Percentiles rank a stretch among this genome's conserved stretches.
Conservation (phyloP, 345 rosid species). For the Pistacia vera region DNA sequence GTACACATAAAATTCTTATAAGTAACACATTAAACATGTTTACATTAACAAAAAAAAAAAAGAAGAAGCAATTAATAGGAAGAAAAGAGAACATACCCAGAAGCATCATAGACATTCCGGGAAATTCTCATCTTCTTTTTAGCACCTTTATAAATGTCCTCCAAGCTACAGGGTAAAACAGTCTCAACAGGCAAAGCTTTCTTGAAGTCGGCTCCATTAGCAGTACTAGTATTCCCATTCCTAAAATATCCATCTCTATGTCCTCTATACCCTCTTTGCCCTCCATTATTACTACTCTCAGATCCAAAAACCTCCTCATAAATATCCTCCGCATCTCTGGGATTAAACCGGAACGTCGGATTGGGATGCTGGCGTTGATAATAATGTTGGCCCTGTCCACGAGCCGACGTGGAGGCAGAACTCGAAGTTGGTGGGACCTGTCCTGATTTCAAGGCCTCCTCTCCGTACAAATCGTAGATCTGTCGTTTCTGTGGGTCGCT, state of each 20-base stretch:
- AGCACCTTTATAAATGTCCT: slow-evolving; percentile 83
- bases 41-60: not conserved
- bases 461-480: slow-evolving; percentile 95
- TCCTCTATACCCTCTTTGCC: slow-evolving; percentile 38
- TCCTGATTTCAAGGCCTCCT: slow-evolving; percentile 84
- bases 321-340: slow-evolving; percentile 77
- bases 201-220: slow-evolving; percentile 29
- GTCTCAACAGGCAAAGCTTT: slow-evolving; percentile 69
- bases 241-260: slow-evolving; percentile 46
- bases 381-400: slow-evolving; percentile 31
- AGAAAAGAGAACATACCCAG: slow-evolving; percentile 49
- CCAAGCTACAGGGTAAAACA: slow-evolving; percentile 72
- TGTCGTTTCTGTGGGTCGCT: slow-evolving; percentile 81
- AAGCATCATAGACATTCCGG: slow-evolving; percentile 50
- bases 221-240: slow-evolving; percentile 33
- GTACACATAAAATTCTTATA: too few relatives aligned
- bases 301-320: slow-evolving; percentile 80
- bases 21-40: not conserved
- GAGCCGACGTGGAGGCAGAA: slow-evolving; percentile 31
- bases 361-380: slow-evolving; percentile 35
- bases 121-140: slow-evolving; percentile 79
- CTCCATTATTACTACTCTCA: slow-evolving; percentile 37
- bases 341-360: slow-evolving; percentile 58
- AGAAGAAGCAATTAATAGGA: not conserved
- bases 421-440: slow-evolving; percentile 50